Evolutionary conservation across 176 grass and related monocot species (phyloP).

Genomic region (Leersia perrieri): DNA sequence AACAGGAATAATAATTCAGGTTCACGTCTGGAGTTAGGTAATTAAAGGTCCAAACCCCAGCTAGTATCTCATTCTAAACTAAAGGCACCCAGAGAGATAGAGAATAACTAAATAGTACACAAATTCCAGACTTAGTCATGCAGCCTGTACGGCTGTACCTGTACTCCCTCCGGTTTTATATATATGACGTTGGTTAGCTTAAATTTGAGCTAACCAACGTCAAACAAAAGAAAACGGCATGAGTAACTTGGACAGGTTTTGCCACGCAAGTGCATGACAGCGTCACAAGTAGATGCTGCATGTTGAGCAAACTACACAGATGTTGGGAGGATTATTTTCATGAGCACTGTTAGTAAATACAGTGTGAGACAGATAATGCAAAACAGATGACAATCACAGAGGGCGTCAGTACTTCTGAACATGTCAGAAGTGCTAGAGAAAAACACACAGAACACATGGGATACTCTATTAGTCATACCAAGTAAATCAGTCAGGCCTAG

Average conservation of each 20-base stretch:
- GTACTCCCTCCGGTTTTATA: too few relatives aligned
- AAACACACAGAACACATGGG: not conserved
- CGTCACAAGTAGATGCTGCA: not conserved
- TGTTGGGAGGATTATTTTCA: not conserved
- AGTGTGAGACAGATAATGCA: not conserved
- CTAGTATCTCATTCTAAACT: not conserved
- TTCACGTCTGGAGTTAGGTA: constrained; percentile 17
- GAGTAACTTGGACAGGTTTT: not conserved
- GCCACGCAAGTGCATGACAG: constrained; percentile 10
- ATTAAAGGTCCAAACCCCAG: constrained; percentile 7
- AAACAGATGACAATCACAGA: not conserved
- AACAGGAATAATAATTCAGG: not conserved
- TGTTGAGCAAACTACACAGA: not conserved
- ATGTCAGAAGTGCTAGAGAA: not conserved
- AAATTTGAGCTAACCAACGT: too few relatives aligned
- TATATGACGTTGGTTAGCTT: too few relatives aligned
- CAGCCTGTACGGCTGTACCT: not conserved
- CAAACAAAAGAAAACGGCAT: too few relatives aligned
- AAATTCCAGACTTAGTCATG: not conserved
- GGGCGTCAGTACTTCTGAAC: not conserved
- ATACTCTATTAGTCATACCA: not conserved
- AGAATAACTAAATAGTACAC: not conserved
- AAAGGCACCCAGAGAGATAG: not conserved
- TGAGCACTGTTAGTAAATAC: not conserved
- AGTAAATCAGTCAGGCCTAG: not conserved